Conservation (phyloP, 345 rosid genomes). For the Lenwebbia sp. region DNA sequence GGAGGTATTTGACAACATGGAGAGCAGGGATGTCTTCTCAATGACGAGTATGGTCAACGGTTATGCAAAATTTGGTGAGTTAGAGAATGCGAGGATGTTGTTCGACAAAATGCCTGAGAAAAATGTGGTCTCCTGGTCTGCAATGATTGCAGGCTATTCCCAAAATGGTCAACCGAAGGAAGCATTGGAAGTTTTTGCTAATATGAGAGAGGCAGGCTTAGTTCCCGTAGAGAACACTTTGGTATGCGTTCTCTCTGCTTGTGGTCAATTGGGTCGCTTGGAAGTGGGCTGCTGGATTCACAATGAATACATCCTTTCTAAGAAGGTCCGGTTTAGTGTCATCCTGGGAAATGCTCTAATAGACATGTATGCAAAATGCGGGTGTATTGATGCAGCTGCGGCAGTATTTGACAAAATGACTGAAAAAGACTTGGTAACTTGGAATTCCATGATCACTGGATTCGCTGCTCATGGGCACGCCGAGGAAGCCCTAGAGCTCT, state of each 20-base stretch:
- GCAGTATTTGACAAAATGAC: conserved; percentile 12
- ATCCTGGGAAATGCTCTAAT: conserved; percentile 19
- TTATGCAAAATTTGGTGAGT: conserved; percentile 24
- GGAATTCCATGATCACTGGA: conserved; percentile 33
- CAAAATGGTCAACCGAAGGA: conserved; percentile 25
- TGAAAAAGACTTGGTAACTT: conserved; percentile 18
- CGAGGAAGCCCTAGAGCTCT: conserved; percentile 18
- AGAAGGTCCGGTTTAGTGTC: conserved; percentile 8
- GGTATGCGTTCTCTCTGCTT: conserved; percentile 28
- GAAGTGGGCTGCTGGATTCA: conserved; percentile 21
- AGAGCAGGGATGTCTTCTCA: conserved; percentile 25
- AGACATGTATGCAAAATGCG: conserved; percentile 40
- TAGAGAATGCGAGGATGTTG: conserved; percentile 14
- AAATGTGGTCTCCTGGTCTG: conserved; percentile 33
- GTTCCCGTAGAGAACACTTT: conserved; percentile 21
- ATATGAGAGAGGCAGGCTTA: conserved; percentile 11
- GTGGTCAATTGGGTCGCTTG: conserved; percentile 28
- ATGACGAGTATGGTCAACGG: conserved; percentile 41
- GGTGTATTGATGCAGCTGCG: conserved; percentile 15
- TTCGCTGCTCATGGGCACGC: conserved; percentile 26
- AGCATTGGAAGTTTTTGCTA: conserved; percentile 18
- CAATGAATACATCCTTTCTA: background rate
- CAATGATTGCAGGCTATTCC: conserved; percentile 36
- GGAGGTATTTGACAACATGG: conserved; percentile 20
- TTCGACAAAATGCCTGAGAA: conserved; percentile 30